Evolutionary conservation across 1,139 yeast species (phyloP).

Genomic region (Pichia sp.): DNA sequence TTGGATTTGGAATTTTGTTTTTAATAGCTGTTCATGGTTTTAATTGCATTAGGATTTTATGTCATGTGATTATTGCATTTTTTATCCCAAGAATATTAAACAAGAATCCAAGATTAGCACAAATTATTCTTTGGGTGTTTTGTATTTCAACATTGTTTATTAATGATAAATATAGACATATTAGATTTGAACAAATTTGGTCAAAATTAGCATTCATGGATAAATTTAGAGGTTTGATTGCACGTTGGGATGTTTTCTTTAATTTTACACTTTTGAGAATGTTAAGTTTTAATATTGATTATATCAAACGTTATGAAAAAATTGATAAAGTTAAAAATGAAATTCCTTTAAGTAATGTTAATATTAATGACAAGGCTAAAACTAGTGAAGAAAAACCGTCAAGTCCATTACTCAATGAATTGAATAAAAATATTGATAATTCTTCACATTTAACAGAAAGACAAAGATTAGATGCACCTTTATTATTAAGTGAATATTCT

Average conservation of each 20-base stretch:
- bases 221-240: constrained; percentile 65
- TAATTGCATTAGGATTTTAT: constrained; percentile 53
- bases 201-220: constrained; percentile 44
- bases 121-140: constrained; percentile 59
- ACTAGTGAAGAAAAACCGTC: constrained; percentile 19
- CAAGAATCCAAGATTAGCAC: constrained; percentile 31
- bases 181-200: constrained; percentile 41
- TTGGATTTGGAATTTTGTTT: constrained; percentile 63
- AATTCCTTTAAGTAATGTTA: constrained; percentile 5
- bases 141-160: constrained; percentile 71
- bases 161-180: constrained; percentile 60
- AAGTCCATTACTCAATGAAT: constrained; percentile 9
- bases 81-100: constrained; percentile 39
- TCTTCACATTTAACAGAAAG: constrained; percentile 49
- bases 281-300: constrained; percentile 80
- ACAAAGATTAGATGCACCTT: constrained; percentile 60
- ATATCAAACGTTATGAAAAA: constrained; percentile 38
- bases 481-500: constrained; percentile 55
- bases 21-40: constrained; percentile 77
- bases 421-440: constrained; percentile 20
- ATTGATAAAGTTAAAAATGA: constrained; percentile 13
- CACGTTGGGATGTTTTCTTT: constrained; percentile 94
- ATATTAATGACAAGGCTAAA: constrained; percentile 10
- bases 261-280: constrained; percentile 82
- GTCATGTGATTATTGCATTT: constrained; percentile 53